Evolutionary conservation across 2,329 filamentous ascomycete genomes (phyloP), one percentile per base, ranked within the genome.

Genomic region (Chrysoporthe deuterocubensis): DNA sequence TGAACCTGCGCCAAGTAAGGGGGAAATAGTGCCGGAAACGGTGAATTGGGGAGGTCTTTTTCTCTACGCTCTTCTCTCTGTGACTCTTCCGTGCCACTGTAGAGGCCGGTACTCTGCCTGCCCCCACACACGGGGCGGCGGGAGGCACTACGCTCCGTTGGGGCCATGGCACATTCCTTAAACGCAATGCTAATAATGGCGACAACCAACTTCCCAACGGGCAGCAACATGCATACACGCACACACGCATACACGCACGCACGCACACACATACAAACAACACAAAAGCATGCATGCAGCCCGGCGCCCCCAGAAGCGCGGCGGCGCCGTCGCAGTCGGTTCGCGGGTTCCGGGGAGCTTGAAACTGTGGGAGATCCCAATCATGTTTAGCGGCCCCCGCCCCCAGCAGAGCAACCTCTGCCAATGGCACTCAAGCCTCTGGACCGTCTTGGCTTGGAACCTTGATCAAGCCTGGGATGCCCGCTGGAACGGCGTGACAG

Each of bases 401-500:
- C 44, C 16, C 57, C 57, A 44, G 16, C 9, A 18, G 43, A 18
- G 16, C 18, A 18, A 46, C 26, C n/a, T 60, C n/a, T 60, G 11
- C 40, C 57, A 44, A 60, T 60, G 43, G 16, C 26, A 62, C 59
- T 32, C 43, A 46, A 48, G 59, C 21, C 37, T 44, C 57, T 32
- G 21, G 37, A 8, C 57, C 21, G 48, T 43, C 42, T 52, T n/a
- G 48, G 59, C 42, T 52, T n/a, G 32, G 37, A 63, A 54, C 57
- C 57, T 60, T 60, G 57, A 26, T 43, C 40, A 40, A 16, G 54
- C 14, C 34, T 59, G 40, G 57, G 43, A 50, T 62, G 60, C 26
- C 32, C 40, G 48, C 62, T 61, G 59, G 34, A 21, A 61, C 59
- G 42, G 59, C 48, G 59, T 61, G 59, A 60, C 57, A 60, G 34